Percentiles rank a stretch among this genome's conserved stretches.
These are phyloP conservation scores for Rhodotorula sp. DNA, from an alignment of 1,284 basidiomycete species.

Conservation along the genomic window DNA sequence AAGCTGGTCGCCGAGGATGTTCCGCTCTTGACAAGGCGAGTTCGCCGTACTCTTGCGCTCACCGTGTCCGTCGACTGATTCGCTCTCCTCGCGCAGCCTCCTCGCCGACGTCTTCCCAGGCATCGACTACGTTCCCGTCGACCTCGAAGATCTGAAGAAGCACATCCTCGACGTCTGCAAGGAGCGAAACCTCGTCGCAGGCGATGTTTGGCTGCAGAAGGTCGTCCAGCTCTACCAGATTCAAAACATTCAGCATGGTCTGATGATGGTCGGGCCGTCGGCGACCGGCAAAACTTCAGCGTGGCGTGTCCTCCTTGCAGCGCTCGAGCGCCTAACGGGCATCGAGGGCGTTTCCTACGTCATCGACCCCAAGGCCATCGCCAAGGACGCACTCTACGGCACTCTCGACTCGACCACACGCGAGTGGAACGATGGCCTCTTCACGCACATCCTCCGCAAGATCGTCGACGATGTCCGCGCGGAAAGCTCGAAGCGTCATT, in stretches of 20 bases:
- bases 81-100: conserved; percentile 57
- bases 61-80: not conserved
- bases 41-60: conserved; percentile 14
- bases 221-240: conserved; percentile 98
- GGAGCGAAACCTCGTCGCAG: conserved; percentile 78
- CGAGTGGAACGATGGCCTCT: conserved; percentile 99
- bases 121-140: conserved; percentile 82
- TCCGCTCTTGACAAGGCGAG: conserved; percentile 80
- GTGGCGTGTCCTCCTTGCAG: conserved; percentile 89
- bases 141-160: conserved; percentile 77
- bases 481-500: conserved; percentile 93
- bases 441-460: conserved; percentile 95
- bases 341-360: conserved; percentile 91
- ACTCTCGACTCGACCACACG: conserved; percentile 95
- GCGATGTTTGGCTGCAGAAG: conserved; percentile 90
- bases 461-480: conserved; percentile 98
- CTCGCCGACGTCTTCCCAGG: conserved; percentile 98
- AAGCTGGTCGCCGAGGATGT: conserved; percentile 98
- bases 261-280: conserved; percentile 99
- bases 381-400: conserved; percentile 96
- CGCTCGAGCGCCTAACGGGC: conserved; percentile 87
- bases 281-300: conserved; percentile 97
- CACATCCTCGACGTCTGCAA: conserved; percentile 84
- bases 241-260: conserved; percentile 97
- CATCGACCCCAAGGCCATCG: conserved; percentile 98